Base-by-base conservation (phyloP, 192 early-diverging fungal species). In the Coemansia brasiliensis region DNA sequence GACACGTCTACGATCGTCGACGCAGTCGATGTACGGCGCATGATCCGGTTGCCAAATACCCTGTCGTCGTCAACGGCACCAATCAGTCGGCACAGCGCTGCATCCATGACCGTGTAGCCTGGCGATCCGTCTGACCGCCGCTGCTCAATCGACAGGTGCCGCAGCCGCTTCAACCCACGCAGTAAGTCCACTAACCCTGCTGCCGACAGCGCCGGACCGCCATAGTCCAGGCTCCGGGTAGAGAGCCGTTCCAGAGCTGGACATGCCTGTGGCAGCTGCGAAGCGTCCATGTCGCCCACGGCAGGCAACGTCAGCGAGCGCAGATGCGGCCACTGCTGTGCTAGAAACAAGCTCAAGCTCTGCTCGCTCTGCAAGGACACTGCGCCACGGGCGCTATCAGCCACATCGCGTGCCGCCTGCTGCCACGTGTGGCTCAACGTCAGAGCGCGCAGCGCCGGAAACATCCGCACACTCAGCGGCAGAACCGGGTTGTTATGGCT, bases 141-240 rank as follows among this genome's bases (percentile, higher is more conserved):
- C 68, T 78, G 74, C 43, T 71, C 74, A 51, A 78, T 57, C 2
- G 68, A 52, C 59, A 78, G 58, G 46, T 78, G 53, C 11, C 60
- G 60, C 56, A 78, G 74, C 29, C 50, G 54, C 44, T 46, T 60
- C 48, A 78, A 45, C 6, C 60, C 39, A 39, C 55, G 60, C 55
- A 78, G 55, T 17, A 71, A 5, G 5, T 16, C 39, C 9, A 63
- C 74, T 13, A 78, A 64, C 1, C 68, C 74, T 12, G 46, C 42
- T 4, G 74, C 64, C 9, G 68, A 67, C 40, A 78, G 64, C n/a
- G 39, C 63, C 37, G 74, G 74, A 3, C 74, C 74, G 21, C 68
- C 29, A 49, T 78, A 78, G 68, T 78, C 74, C 29, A 78, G 68
- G 50, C 74, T 78, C 52, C 60, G 45, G 3, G 74, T 78, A 10